Base-by-base conservation (phyloP, 1,284 basidiomycete species). In the Uromyces viciae-fabae region DNA sequence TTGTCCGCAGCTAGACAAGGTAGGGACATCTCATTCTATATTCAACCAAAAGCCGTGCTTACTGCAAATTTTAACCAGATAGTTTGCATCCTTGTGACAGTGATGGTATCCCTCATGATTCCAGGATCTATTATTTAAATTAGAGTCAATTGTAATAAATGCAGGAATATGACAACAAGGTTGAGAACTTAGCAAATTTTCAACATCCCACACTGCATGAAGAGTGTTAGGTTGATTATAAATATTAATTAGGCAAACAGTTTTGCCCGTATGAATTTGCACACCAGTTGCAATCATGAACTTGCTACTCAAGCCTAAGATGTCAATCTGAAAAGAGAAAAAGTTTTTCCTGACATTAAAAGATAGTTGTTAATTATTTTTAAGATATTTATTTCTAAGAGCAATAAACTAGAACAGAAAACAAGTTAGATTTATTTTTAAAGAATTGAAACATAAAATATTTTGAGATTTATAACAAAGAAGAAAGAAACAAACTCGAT, bases 51-150 rank as follows among this genome's bases (percentile, higher is more conserved):
- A 69, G 3, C 75, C 49, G 5, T 14, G 5, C n/a, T 22, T 69
- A 0, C 64, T 64, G 38, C 43, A 68, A 0, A 33, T 52, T 25
- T 66, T 52, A 3, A 69, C 25, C 0, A 69, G 62, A 0, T 8
- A 11, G 19, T 38, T 25, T 42, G 46, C 43, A 33, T n/a, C 22
- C 11, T 46, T 62, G 25, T 49, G 64, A 5, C 25, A 7, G 46
- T 69, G 75, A 1, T 11, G 1, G 46, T 52, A 78, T 15, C 46
- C 38, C 0, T 60, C 3, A 1, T n/a, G 62, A n/a, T 78, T 78
- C 64, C 75, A 78, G 5, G 15, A n/a, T 2, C 15, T 0, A 49
- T 78, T 40, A 33, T 78, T 60, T 14, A 78, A 64, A 19, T 78
- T 78, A 0, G 60, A 33, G n/a, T 78, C 64, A 40, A 78, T 78